Evolutionary conservation across 176 grass and related monocot genomes (phyloP), one percentile per base, ranked within the genome.

Genomic region (Dactylis glomerata): DNA sequence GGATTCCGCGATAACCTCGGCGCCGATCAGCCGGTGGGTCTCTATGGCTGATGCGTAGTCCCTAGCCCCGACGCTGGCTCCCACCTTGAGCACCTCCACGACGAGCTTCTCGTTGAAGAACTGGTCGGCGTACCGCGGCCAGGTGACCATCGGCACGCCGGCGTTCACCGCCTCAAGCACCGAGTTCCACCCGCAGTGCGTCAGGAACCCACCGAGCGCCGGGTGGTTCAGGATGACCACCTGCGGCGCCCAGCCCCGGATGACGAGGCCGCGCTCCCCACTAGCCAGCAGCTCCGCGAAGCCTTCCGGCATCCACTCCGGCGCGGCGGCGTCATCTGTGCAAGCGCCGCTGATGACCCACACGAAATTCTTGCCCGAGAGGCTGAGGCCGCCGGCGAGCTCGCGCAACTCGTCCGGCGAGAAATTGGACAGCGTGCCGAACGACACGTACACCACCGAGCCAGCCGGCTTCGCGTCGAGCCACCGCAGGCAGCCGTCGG

Each of bases 101-200:
- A 97, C 31, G 20, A 92, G 83, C 78, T 83, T 91, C 86, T 97
- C 95, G 28, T 94, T 92, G 57, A 77, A 92, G 81, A 97, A 97
- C 40, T 97, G 95, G 7, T 97, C 92, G 3, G 78, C 84, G 69
- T 17, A 89, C 33, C 88, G 66, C 2, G 92, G 92, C 92, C 95
- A 97, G 7, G 92, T 97, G 37, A 94, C 75, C 88, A 97, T 86
- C n/a, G 92, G 92, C 24, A 97, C 90, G 13, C 88, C 77, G 24
- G 87, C 86, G 45, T 77, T 81, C 42, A 89, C 68, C 36, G 82
- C 59, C 84, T 97, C 92, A 23, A 92, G 27, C 3, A 67, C 70
- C 6, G 94, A 92, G 79, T 92, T 94, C 90, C 95, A 91, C 2
- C 90, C 95, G 27, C 95, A 94, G 84, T 94, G 92, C n/a, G 87